Evolutionary conservation across 768 basidiomycete genomes (phyloP).

Genomic region (Kwoniella europaea): DNA sequence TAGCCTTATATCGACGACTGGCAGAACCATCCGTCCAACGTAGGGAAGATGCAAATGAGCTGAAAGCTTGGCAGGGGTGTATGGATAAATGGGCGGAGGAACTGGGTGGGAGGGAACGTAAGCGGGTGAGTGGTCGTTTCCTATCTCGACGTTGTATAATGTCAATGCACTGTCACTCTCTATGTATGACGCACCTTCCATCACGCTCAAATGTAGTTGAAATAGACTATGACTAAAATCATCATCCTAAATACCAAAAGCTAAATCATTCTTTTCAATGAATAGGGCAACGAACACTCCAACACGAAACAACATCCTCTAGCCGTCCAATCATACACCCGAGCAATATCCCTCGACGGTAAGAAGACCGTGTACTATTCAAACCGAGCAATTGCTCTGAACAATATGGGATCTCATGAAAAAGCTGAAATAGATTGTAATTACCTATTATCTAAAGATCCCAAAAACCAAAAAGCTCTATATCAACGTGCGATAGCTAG

Average conservation of each 20-base stretch:
- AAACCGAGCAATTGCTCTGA: slow-evolving; percentile 57
- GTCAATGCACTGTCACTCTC: too few relatives aligned
- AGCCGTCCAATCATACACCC: slow-evolving; percentile 56
- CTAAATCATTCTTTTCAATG: neutral
- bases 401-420: slow-evolving; percentile 52
- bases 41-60: slow-evolving; percentile 33
- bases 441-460: slow-evolving; percentile 46
- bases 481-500: slow-evolving; percentile 55
- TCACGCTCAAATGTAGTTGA: too few relatives aligned
- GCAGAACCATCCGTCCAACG: slow-evolving; percentile 47
- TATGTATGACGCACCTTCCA: too few relatives aligned
- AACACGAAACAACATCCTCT: slow-evolving; percentile 41
- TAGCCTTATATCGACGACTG: slow-evolving; percentile 54
- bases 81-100: slow-evolving; percentile 59
- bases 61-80: slow-evolving; percentile 52
- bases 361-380: slow-evolving; percentile 58
- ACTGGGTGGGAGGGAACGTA: slow-evolving; percentile 54
- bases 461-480: slow-evolving; percentile 55
- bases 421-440: slow-evolving; percentile 55
- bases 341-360: slow-evolving; percentile 56
- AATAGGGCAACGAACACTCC: slow-evolving; percentile 51
- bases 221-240: too few relatives aligned
- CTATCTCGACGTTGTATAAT: neutral
- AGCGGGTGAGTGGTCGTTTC: slow-evolving; percentile 39
- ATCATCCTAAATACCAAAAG: neutral